phyloP scores from a whole-genome alignment of 257 asterid species.

The Avicennia marina region DNA sequence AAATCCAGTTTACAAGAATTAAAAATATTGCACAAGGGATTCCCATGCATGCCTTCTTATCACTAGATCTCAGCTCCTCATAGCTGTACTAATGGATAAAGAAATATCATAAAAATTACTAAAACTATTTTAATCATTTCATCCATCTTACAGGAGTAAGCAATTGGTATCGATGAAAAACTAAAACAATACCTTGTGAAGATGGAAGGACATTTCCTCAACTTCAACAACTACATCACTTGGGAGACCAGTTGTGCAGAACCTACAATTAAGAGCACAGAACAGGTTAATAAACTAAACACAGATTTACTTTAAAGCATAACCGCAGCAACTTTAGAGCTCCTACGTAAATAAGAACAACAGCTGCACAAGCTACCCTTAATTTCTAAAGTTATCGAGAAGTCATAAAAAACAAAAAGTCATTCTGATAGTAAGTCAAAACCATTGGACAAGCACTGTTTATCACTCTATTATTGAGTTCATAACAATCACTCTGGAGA shows the following conservation, averaged over 20 bases:
- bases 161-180: neutral
- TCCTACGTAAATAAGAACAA: neutral
- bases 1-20: no score
- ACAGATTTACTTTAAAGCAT: neutral
- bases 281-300: neutral
- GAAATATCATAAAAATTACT: no score
- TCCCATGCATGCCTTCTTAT: no score
- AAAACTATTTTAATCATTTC: no score
- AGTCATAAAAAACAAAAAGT: no score
- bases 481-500: no score
- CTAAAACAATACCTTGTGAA: conserved; percentile 66
- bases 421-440: neutral
- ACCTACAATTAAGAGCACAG: conserved; percentile 41
- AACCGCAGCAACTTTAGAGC: neutral
- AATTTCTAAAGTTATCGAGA: neutral
- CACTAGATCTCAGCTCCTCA: no score
- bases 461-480: no score
- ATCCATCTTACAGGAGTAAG: no score
- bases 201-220: conserved; percentile 95
- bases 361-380: neutral
- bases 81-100: no score
- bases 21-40: no score
- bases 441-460: neutral
- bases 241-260: conserved; percentile 93
- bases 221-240: conserved; percentile 88